Base-by-base conservation (phyloP, 257 asterid genomes). In the Linderniella brevidens region DNA sequence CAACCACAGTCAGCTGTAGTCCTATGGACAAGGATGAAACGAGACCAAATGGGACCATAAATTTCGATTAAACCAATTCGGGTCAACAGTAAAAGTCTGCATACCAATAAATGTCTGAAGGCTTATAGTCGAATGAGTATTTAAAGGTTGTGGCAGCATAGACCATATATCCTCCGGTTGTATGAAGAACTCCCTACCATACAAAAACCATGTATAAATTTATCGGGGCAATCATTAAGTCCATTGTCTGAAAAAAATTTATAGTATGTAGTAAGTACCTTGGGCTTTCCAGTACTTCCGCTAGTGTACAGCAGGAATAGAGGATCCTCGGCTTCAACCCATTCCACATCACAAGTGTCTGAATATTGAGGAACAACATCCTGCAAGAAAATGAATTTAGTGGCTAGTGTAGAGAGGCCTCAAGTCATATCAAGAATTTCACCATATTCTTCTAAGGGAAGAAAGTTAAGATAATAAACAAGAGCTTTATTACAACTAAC, bases 1-100 rank as follows among this genome's bases (percentile, higher is more conserved):
- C 98, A 84, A 52, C 98, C 98, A 65, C 98, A 88, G 72, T 88
- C 98, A 67, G 95, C 95, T 48, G 98, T 88, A 68, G 95, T 83
- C 98, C 98, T 88, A 65, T 49, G 37, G 57, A 51, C 18, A 13
- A 14, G 4, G 14, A 45, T 14, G 49, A 45, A 6, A 5, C 9
- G 4, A 19, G 20, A 4, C 5, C 7, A 41, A 41, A 41, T 41
- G 15, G 4, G 15, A 37, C 11, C n/a, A n/a, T n/a, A n/a, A n/a
- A n/a, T n/a, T n/a, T n/a, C n/a, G n/a, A n/a, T n/a, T n/a, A n/a
- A n/a, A n/a, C n/a, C n/a, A n/a, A n/a, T n/a, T n/a, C n/a, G n/a
- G n/a, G n/a, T n/a, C n/a, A n/a, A n/a, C n/a, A n/a, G n/a, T n/a
- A n/a, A n/a, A n/a, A n/a, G n/a, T n/a, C n/a, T n/a, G n/a, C 11